Conservation (phyloP, 345 rosid species). For the Eucalyptus polyanthemos region DNA sequence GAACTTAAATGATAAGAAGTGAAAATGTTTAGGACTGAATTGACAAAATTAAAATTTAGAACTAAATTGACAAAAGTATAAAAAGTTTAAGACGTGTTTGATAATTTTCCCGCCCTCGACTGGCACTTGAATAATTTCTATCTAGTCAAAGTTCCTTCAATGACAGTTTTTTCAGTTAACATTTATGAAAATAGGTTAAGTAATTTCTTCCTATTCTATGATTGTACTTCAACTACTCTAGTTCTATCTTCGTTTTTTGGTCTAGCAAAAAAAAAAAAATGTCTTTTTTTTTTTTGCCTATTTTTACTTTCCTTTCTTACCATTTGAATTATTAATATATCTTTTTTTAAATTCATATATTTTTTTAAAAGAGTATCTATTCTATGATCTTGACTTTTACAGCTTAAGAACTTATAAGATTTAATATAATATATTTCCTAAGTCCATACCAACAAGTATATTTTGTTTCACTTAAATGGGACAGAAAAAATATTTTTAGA, state of each 20-base stretch:
- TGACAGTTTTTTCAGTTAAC: not conserved
- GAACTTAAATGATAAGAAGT: accelerated
- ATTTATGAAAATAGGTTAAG: not conserved
- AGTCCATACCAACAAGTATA: not conserved
- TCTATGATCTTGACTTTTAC: not conserved
- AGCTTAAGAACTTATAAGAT: not conserved
- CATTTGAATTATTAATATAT: not conserved
- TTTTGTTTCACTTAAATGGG: not conserved
- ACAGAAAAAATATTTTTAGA: not conserved
- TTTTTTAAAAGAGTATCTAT: not conserved
- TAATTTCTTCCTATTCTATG: not conserved
- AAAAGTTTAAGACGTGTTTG: accelerated
- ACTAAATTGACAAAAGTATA: no score
- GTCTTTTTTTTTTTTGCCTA: not conserved
- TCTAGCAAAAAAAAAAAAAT: no score
- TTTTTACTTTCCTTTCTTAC: not conserved
- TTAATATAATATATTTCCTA: not conserved
- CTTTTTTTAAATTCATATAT: not conserved
- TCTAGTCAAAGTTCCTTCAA: not conserved
- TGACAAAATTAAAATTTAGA: no score
- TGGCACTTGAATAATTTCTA: not conserved
- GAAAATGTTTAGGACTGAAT: accelerated
- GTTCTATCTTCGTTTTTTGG: not conserved
- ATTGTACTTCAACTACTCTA: not conserved
- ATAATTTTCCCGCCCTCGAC: accelerated